These are phyloP conservation scores for Cucurbita pepo DNA, from an alignment of 306 rosid species.

Conservation along the genomic window DNA sequence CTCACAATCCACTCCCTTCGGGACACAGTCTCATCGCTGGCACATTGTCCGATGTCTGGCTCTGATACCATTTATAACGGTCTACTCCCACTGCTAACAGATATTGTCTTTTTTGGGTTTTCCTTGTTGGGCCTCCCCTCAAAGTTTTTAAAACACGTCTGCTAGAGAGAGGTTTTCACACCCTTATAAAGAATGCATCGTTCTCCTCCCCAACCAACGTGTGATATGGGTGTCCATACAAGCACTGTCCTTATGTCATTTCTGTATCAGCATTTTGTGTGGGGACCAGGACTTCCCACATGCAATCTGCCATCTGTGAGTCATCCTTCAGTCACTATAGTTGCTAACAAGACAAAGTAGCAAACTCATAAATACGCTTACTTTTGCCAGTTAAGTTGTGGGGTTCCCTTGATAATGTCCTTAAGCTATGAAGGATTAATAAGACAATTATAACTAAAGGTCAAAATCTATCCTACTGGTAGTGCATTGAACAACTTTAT, in stretches of 20 bases:
- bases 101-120: too few relatives aligned
- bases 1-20: too few relatives aligned
- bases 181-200: too few relatives aligned
- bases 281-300: slow-evolving; percentile 8
- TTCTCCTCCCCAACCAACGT: too few relatives aligned
- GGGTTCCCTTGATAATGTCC: slow-evolving; percentile 4
- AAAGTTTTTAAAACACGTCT: too few relatives aligned
- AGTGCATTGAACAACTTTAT: neutral
- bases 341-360: slow-evolving; percentile 3
- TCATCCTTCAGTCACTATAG: neutral
- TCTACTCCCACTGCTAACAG: too few relatives aligned
- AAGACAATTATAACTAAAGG: slow-evolving; percentile 1
- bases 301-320: neutral
- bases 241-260: neutral
- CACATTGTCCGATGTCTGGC: too few relatives aligned
- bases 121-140: too few relatives aligned
- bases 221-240: neutral
- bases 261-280: neutral
- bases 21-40: too few relatives aligned
- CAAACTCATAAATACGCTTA: neutral
- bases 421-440: neutral
- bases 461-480: neutral
- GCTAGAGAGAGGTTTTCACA: too few relatives aligned
- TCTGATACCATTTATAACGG: too few relatives aligned
- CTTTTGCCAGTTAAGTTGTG: slow-evolving; percentile 8